Evolutionary conservation across 345 rosid genomes (phyloP), one percentile per base, ranked within the genome.

Genomic region (Populus ilicifolia): DNA sequence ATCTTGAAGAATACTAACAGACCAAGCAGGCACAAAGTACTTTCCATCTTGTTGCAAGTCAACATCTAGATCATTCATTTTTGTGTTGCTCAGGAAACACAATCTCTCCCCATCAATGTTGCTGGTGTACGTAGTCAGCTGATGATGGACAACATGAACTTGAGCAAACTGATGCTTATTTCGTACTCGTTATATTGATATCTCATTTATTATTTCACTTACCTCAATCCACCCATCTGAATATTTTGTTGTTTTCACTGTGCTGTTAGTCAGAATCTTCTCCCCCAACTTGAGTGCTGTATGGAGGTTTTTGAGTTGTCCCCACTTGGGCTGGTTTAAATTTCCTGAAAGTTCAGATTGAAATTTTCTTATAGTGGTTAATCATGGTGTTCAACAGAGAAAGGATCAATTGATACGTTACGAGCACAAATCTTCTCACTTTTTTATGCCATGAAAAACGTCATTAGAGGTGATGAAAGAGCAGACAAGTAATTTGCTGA

Each of bases 1-100:
- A 23, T 46, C 66, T 27, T 52, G 77, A 9, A 78, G 81, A 14
- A 78, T 67, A 30, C 72, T 72, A 30, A 79, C 77, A 18, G 77
- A 78, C 73, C 77, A 78, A 66, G 73, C 77, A 3, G 81, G 77
- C 18, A 72, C 27, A 16, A 14, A 20, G 59, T 48, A 72, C 12
- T 78, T 46, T 3, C 71, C 73, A 21, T 78, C 73, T 39, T 67
- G 72, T 33, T 73, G 54, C 46, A 71, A 56, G 54, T 67, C 68
- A 8, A 68, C 20, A 21, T 38, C 41, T 17, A 33, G 4, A n/a
- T 73, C 77, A 8, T 39, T 36, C 11, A 12, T 52, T n/a, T 67
- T 68, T 38, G 29, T 23, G 35, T 73, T 73, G 66, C 66, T 72
- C 75, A 72, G 33, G 46, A 72, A 72, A 54, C 75, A 72, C 18